Evolutionary conservation across 164 flowering plant genomes (phyloP).

Genomic region (Stephania cephalantha): DNA sequence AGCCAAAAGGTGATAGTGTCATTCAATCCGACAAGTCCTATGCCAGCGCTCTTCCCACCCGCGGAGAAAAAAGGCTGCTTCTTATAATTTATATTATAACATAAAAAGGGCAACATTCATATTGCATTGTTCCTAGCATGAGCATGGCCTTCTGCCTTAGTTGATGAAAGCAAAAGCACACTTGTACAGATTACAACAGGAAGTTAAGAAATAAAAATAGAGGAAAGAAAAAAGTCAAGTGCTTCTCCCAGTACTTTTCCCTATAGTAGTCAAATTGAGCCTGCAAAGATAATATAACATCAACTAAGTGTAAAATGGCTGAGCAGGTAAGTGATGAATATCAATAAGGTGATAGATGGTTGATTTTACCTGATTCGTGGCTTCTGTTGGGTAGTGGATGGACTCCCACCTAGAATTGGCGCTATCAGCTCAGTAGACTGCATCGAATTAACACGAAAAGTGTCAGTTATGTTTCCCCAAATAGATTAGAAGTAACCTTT

Average conservation of each 20-base stretch:
- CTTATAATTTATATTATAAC: too few relatives aligned
- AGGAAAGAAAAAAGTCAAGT: conserved; percentile 13
- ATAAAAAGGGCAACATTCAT: neutral
- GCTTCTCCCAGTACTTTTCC: conserved; percentile 37
- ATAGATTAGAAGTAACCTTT: neutral
- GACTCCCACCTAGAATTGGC: conserved; percentile 17
- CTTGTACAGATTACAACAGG: neutral
- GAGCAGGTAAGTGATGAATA: neutral
- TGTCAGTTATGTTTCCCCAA: neutral
- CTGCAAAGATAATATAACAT: conserved; percentile 27
- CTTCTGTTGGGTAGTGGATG: conserved; percentile 32
- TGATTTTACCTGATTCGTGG: conserved; percentile 45
- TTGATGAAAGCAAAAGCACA: neutral
- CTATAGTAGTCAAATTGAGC: conserved; percentile 49
- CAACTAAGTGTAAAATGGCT: neutral
- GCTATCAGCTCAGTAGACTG: conserved; percentile 52
- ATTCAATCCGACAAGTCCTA: neutral
- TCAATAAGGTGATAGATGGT: neutral
- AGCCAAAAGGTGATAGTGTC: neutral
- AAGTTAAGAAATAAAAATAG: too few relatives aligned
- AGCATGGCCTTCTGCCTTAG: neutral
- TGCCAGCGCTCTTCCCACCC: neutral
- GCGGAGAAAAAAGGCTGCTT: neutral
- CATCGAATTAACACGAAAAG: neutral
- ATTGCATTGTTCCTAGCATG: neutral